These are phyloP conservation scores for Cephalotrichum gorgonifer DNA, from an alignment of 2,329 filamentous ascomycete genomes.

Conservation along the genomic window DNA sequence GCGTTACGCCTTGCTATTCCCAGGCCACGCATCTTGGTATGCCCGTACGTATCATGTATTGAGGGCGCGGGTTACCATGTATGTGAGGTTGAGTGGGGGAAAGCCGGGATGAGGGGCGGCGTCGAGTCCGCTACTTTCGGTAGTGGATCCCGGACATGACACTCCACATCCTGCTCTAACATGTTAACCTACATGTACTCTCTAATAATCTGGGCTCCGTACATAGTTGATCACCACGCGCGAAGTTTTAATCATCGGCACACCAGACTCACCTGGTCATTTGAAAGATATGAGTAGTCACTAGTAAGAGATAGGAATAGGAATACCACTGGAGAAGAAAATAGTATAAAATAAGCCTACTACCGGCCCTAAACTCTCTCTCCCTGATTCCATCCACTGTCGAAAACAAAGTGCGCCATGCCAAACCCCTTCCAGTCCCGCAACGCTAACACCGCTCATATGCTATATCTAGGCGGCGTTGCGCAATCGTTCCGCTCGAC, in stretches of 20 bases:
- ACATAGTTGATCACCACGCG: too few relatives aligned
- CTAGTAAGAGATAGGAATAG: neutral
- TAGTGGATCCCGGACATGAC: too few relatives aligned
- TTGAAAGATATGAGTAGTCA: neutral
- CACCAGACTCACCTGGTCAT: too few relatives aligned
- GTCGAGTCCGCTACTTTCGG: too few relatives aligned
- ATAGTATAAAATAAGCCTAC: neutral
- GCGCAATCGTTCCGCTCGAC: neutral
- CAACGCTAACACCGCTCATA: neutral
- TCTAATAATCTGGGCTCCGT: too few relatives aligned
- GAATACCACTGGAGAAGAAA: neutral
- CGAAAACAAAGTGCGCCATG: neutral
- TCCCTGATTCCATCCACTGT: neutral
- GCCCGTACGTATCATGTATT: too few relatives aligned
- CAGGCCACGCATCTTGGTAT: neutral
- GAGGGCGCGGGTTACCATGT: too few relatives aligned
- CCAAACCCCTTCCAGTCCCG: neutral
- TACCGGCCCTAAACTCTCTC: neutral
- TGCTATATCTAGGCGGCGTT: neutral
- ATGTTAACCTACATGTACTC: too few relatives aligned
- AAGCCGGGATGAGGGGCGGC: too few relatives aligned
- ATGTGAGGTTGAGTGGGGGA: too few relatives aligned
- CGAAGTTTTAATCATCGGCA: too few relatives aligned
- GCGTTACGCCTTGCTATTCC: neutral
- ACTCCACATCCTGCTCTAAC: too few relatives aligned